phyloP scores from a whole-genome alignment of 352 stramenopile species.

The Phytophthora capsici region DNA sequence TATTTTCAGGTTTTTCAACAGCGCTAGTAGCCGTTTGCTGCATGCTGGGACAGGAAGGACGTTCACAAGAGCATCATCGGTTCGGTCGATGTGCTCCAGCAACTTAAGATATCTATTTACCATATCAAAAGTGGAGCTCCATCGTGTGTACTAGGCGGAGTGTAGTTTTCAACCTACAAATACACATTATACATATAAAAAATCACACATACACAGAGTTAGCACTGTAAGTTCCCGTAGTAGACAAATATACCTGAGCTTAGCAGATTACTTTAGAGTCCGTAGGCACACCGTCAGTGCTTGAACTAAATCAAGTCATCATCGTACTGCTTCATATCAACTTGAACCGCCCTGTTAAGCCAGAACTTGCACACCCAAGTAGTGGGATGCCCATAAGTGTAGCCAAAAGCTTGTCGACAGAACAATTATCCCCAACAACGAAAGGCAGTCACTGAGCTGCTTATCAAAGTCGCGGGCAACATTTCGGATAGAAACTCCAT shows the following conservation, averaged over 20 bases:
- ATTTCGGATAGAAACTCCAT: slow-evolving; percentile 1
- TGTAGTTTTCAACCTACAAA: background rate
- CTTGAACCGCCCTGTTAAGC: background rate
- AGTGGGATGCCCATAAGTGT: background rate
- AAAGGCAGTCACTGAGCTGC: background rate
- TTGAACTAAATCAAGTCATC: background rate
- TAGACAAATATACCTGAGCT: slow-evolving; percentile 2
- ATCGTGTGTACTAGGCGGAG: background rate
- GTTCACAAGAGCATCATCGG: background rate
- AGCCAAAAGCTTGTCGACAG: background rate
- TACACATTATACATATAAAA: background rate
- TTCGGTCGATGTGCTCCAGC: background rate
- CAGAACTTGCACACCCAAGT: background rate
- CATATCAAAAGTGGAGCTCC: background rate
- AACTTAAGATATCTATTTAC: background rate
- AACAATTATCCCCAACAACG: slow-evolving; percentile 2
- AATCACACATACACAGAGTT: no score
- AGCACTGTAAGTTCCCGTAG: no score
- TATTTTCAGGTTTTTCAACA: background rate
- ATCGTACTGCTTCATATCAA: background rate
- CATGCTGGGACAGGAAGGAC: background rate
- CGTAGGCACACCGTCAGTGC: background rate
- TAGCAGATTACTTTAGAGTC: slow-evolving; percentile 6
- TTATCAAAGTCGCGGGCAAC: slow-evolving; percentile 8
- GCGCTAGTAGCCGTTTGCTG: background rate